phyloP scores from a whole-genome alignment of 768 basidiomycete genomes.

The Aureoboletus auriporus region DNA sequence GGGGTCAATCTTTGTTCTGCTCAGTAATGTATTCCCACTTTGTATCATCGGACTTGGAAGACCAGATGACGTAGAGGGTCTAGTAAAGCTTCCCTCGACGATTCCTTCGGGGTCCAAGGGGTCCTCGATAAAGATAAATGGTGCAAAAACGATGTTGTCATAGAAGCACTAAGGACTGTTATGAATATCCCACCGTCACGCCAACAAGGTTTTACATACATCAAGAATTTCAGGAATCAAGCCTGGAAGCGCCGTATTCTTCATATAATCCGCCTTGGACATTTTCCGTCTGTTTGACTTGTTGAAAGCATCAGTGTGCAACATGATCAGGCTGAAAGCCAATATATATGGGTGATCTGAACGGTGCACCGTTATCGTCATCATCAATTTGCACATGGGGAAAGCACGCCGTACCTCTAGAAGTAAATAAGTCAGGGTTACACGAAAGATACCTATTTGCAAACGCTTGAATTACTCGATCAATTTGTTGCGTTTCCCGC shows the following conservation, averaged over 20 bases:
- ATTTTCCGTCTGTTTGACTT: slow-evolving; percentile 97
- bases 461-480: slow-evolving; percentile 95
- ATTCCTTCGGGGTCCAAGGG: slow-evolving; percentile 62
- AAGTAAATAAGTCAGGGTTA: slow-evolving; percentile 76
- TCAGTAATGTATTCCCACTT: slow-evolving; percentile 39
- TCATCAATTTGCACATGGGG: neutral
- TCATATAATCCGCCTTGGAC: slow-evolving; percentile 91
- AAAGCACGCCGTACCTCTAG: slow-evolving; percentile 52
- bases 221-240: slow-evolving; percentile 80
- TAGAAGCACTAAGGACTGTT: slow-evolving; percentile 69
- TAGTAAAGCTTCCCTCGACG: slow-evolving; percentile 38
- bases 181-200: slow-evolving; percentile 1
- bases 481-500: slow-evolving; percentile 96
- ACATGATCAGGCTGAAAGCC: slow-evolving; percentile 97
- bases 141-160: slow-evolving; percentile 94
- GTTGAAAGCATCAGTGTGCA: slow-evolving; percentile 98
- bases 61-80: slow-evolving; percentile 36
- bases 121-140: slow-evolving; percentile 96
- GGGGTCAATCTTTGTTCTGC: slow-evolving; percentile 77
- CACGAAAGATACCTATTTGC: slow-evolving; percentile 78
- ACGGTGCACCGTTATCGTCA: neutral
- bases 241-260: slow-evolving; percentile 87
- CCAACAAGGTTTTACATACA: slow-evolving; percentile 41
- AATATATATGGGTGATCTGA: slow-evolving; percentile 92
- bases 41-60: slow-evolving; percentile 28